Conservation (phyloP, 345 rosid species). For the Acer campestre region DNA sequence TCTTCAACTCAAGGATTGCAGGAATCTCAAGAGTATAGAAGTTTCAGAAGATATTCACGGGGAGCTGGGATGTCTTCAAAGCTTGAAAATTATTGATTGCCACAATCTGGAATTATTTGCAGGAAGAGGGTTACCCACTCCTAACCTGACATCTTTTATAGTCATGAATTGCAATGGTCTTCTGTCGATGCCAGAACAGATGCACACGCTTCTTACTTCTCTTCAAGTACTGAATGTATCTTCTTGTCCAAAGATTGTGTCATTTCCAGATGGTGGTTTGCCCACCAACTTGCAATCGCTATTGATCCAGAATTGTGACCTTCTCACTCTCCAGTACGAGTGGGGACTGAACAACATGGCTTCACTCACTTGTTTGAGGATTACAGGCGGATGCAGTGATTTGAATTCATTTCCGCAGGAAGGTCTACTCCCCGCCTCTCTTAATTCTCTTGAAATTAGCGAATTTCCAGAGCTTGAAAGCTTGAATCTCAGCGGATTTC, state of each 20-base stretch:
- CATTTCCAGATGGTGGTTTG: not conserved
- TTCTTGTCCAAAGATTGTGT: not conserved
- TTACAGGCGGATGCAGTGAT: not conserved
- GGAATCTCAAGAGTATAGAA: conserved; percentile 21
- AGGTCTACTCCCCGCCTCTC: not conserved
- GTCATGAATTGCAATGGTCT: too few species aligned
- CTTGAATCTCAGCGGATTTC: not conserved
- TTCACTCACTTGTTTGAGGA: too few species aligned
- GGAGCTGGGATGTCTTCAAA: conserved; percentile 14
- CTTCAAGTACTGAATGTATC: too few species aligned
- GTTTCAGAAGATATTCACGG: conserved; percentile 9
- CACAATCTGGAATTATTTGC: conserved; percentile 14
- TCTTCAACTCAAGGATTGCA: conserved; percentile 18
- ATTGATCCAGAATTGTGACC: not conserved
- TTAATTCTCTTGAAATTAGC: not conserved
- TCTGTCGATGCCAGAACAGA: too few species aligned
- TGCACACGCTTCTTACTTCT: too few species aligned
- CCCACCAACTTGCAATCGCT: not conserved
- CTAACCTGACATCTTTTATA: too few species aligned
- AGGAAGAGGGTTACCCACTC: too few species aligned
- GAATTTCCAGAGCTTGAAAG: not conserved
- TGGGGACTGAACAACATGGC: too few species aligned
- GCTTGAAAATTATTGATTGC: conserved; percentile 30
- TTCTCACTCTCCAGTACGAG: too few species aligned
- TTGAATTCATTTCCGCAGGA: not conserved